A percentile compares a stretch with the other conserved stretches of the same genome.
Evolutionary conservation across 73 alveolate genomes (phyloP).

Genomic region (Paramecium biaurelia): DNA sequence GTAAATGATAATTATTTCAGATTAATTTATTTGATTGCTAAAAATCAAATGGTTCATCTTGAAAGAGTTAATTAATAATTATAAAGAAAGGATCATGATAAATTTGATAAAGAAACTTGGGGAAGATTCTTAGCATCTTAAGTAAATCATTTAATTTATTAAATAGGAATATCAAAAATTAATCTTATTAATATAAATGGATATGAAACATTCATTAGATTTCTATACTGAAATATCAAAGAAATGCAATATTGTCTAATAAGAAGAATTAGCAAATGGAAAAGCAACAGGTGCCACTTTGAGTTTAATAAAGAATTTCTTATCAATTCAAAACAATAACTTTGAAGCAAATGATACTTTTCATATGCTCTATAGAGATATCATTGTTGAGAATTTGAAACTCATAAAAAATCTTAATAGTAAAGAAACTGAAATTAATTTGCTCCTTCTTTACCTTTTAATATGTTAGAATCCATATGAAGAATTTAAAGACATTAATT

Average conservation of each 20-base stretch:
- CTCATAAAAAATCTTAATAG: neutral
- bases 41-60: conserved; percentile 52
- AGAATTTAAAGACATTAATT: conserved; percentile 51
- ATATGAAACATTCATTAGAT: conserved; percentile 14
- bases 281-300: neutral
- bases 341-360: conserved; percentile 47
- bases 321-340: conserved; percentile 24
- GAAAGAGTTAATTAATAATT: conserved; percentile 45
- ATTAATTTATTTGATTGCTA: conserved; percentile 50
- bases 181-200: neutral
- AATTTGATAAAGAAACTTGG: conserved; percentile 53
- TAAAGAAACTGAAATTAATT: conserved; percentile 38
- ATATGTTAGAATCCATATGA: conserved; percentile 60
- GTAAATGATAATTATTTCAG: conserved; percentile 43
- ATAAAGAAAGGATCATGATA: conserved; percentile 43
- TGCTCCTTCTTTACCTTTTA: conserved; percentile 18
- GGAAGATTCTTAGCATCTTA: conserved; percentile 41
- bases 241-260: neutral
- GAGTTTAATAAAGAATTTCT: conserved; percentile 25
- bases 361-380: conserved; percentile 52
- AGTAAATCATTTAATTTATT: neutral
- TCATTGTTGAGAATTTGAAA: conserved; percentile 34
- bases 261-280: conserved; percentile 44
- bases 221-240: conserved; percentile 6
- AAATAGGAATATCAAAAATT: conserved; percentile 29